Evolutionary conservation across 2,329 filamentous ascomycete genomes (phyloP).

Genomic region (Aspergillus fumigatiaffinis): DNA sequence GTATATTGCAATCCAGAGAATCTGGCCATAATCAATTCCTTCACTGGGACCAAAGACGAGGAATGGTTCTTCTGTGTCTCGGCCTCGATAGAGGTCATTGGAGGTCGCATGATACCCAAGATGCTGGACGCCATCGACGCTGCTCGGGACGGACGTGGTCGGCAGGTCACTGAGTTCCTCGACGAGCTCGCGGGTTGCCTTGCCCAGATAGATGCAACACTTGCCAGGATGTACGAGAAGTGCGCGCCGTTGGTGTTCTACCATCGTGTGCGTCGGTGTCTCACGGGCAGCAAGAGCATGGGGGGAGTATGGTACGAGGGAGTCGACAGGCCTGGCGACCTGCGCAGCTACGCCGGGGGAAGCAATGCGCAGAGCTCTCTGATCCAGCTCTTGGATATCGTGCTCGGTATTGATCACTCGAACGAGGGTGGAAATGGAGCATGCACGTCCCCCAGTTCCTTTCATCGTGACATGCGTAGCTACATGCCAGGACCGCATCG

Average conservation of each 20-base stretch:
- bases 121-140: conserved; percentile 45
- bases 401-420: conserved; percentile 48
- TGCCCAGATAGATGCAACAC: conserved; percentile 37
- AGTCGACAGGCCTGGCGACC: conserved; percentile 46
- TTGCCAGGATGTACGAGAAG: conserved; percentile 51
- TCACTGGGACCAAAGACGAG: conserved; percentile 39
- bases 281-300: conserved; percentile 55
- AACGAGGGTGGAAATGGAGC: conserved; percentile 32
- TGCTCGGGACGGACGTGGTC: conserved; percentile 34
- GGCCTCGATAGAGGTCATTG: conserved; percentile 50
- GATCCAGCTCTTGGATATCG: conserved; percentile 52
- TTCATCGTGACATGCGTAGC: conserved; percentile 43
- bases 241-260: conserved; percentile 49
- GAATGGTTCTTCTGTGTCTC: conserved; percentile 52
- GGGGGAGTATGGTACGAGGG: conserved; percentile 52
- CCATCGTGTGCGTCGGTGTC: conserved; percentile 48
- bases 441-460: conserved; percentile 16
- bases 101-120: conserved; percentile 28
- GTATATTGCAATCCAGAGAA: conserved; percentile 30
- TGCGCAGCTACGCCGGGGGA: conserved; percentile 50
- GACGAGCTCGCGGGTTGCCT: conserved; percentile 40
- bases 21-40: conserved; percentile 30
- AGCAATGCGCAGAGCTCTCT: conserved; percentile 55
- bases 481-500: conserved; percentile 54
- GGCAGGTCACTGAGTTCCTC: conserved; percentile 38